A percentile compares a stretch with the other conserved stretches of the same genome.
Conservation (phyloP, 768 basidiomycete species). For the Pholiota molesta region DNA sequence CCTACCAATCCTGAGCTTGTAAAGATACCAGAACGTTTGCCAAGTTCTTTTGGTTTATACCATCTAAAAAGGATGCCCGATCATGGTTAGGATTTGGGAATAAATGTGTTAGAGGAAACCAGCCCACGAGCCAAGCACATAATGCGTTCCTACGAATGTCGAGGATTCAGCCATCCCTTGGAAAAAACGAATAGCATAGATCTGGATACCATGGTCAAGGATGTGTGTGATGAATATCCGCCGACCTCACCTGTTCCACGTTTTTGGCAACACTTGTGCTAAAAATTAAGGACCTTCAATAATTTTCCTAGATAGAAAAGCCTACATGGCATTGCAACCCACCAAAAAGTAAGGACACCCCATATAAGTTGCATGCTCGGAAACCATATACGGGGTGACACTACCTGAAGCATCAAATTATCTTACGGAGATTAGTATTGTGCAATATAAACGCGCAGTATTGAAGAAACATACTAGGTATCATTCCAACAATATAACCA, state of each 20-base stretch:
- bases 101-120: not conserved
- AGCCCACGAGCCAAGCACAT: conserved; percentile 70
- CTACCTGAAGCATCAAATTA: conserved; percentile 66
- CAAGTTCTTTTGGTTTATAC: conserved; percentile 73
- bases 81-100: not conserved
- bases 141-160: conserved; percentile 77
- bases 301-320: not conserved
- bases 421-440: conserved; percentile 35
- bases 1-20: conserved; percentile 64
- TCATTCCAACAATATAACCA: conserved; percentile 77
- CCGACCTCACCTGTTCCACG: conserved; percentile 51
- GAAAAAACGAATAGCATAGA: conserved; percentile 73
- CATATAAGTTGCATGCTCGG: conserved; percentile 67
- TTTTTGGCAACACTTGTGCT: conserved; percentile 60
- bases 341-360: conserved; percentile 71
- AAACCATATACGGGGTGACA: conserved; percentile 68
- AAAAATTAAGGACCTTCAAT: not conserved
- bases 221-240: not conserved
- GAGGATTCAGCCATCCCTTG: conserved; percentile 76
- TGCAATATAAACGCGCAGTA: not conserved
- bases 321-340: conserved; percentile 8
- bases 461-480: conserved; percentile 50
- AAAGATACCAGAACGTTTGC: conserved; percentile 74
- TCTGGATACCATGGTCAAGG: conserved; percentile 31
- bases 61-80: conserved; percentile 40